Conservation (phyloP, 2,329 filamentous ascomycete genomes). For the Paraphoma sp. region DNA sequence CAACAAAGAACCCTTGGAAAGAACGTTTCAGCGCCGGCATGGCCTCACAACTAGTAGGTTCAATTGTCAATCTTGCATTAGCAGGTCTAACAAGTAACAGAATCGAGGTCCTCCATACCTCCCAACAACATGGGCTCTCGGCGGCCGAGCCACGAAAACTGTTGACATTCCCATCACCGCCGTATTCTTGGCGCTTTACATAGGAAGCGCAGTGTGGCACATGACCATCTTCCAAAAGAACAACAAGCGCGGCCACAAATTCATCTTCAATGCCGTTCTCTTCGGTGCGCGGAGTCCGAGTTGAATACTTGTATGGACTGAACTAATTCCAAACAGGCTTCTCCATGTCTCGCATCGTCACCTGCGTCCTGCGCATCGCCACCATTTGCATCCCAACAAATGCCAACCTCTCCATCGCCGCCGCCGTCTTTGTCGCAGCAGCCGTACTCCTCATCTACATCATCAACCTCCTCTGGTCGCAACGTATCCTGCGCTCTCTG, state of each 20-base stretch:
- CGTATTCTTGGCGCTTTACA: constrained; percentile 49
- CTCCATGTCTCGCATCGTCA: constrained; percentile 52
- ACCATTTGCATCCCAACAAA: constrained; percentile 43
- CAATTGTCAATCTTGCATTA: neutral
- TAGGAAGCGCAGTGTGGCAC: constrained; percentile 44
- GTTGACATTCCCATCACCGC: constrained; percentile 50
- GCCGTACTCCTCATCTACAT: constrained; percentile 78
- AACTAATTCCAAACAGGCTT: constrained; percentile 36
- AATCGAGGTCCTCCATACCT: constrained; percentile 23
- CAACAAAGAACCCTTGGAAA: too few species aligned
- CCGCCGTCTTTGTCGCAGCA: constrained; percentile 73
- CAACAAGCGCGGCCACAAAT: constrained; percentile 45
- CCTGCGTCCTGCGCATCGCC: constrained; percentile 43
- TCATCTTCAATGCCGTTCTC: constrained; percentile 45
- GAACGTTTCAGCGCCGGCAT: too few species aligned
- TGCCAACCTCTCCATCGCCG: constrained; percentile 59
- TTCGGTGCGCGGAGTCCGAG: constrained; percentile 34
- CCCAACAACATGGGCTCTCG: constrained; percentile 37
- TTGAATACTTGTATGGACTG: neutral
- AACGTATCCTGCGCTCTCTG: constrained; percentile 74
- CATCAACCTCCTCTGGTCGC: constrained; percentile 76
- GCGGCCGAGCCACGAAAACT: constrained; percentile 40
- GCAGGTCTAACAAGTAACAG: neutral
- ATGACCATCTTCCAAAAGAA: constrained; percentile 52
- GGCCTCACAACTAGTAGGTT: neutral